These are phyloP conservation scores for Chrysoporthe puriensis DNA, from an alignment of 2,329 filamentous ascomycete genomes.

Conservation along the genomic window DNA sequence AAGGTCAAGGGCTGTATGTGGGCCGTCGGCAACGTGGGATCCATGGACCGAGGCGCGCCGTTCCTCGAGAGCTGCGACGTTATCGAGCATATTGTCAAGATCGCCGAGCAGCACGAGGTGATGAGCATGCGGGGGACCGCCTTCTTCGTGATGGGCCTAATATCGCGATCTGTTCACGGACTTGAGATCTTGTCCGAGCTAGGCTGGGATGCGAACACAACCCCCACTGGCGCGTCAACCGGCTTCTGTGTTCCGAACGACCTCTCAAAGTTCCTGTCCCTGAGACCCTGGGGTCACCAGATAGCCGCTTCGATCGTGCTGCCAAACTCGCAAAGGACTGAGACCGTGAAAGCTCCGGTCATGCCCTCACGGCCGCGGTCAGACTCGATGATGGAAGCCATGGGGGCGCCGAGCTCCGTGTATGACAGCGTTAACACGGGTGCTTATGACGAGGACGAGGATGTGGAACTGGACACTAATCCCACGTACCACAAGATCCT, in stretches of 20 bases:
- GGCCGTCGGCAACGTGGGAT: slow-evolving; percentile 97
- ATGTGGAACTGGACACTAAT: slow-evolving; percentile 44
- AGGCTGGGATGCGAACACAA: slow-evolving; percentile 92
- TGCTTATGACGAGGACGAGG: slow-evolving; percentile 29
- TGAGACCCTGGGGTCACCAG: slow-evolving; percentile 62
- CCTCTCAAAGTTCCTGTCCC: slow-evolving; percentile 77
- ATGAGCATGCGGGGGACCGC: slow-evolving; percentile 94
- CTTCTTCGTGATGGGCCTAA: slow-evolving; percentile 92
- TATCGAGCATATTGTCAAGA: slow-evolving; percentile 82
- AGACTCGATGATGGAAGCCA: slow-evolving; percentile 40
- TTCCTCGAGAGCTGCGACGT: slow-evolving; percentile 92
- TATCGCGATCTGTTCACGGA: slow-evolving; percentile 89
- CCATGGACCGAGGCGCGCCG: slow-evolving; percentile 94
- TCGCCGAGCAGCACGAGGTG: slow-evolving; percentile 85
- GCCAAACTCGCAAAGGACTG: slow-evolving; percentile 57
- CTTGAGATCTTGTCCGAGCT: slow-evolving; percentile 87
- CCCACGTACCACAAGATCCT: slow-evolving; percentile 75
- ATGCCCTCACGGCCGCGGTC: slow-evolving; percentile 45
- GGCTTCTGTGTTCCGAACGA: slow-evolving; percentile 86
- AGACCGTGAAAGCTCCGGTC: slow-evolving; percentile 47
- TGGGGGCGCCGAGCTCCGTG: slow-evolving; percentile 27
- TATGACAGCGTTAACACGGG: slow-evolving; percentile 24
- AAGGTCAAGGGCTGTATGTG: slow-evolving; percentile 97
- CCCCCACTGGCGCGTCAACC: slow-evolving; percentile 77
- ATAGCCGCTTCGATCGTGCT: slow-evolving; percentile 52